Evolutionary conservation across 169 alveolate genomes (phyloP).

Genomic region (Haemoproteus tartakovskyi): DNA sequence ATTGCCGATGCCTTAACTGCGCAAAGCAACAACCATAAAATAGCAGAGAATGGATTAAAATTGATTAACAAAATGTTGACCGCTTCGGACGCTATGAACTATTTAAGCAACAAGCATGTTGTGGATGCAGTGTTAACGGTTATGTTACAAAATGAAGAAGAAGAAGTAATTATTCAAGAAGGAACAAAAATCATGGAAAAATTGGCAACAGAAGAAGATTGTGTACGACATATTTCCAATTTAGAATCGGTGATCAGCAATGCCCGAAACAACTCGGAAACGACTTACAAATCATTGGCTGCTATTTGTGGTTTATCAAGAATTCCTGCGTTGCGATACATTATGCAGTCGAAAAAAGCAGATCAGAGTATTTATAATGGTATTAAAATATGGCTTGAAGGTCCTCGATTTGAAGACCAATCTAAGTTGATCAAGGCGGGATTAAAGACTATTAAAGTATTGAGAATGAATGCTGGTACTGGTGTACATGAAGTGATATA

Average conservation of each 20-base stretch:
- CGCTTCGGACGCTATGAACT: conserved; percentile 79
- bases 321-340: conserved; percentile 74
- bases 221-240: conserved; percentile 78
- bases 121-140: conserved; percentile 84
- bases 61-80: conserved; percentile 80
- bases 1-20: conserved; percentile 80
- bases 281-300: conserved; percentile 83
- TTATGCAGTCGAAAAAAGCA: conserved; percentile 66
- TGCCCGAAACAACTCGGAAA: conserved; percentile 81
- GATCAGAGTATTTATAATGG: conserved; percentile 72
- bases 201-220: conserved; percentile 87
- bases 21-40: conserved; percentile 74
- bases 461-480: conserved; percentile 67
- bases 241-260: conserved; percentile 73
- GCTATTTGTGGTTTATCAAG: conserved; percentile 88
- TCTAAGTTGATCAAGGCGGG: conserved; percentile 81
- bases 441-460: conserved; percentile 74
- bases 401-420: conserved; percentile 79
- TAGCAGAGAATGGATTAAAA: conserved; percentile 82
- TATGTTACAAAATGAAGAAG: conserved; percentile 85
- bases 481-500: conserved; percentile 65
- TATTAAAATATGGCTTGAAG: conserved; percentile 81
- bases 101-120: conserved; percentile 79
- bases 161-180: conserved; percentile 79
- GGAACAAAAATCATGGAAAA: conserved; percentile 84